Evolutionary conservation across 2,329 filamentous ascomycete genomes (phyloP).

Genomic region (Aureobasidium sp.): DNA sequence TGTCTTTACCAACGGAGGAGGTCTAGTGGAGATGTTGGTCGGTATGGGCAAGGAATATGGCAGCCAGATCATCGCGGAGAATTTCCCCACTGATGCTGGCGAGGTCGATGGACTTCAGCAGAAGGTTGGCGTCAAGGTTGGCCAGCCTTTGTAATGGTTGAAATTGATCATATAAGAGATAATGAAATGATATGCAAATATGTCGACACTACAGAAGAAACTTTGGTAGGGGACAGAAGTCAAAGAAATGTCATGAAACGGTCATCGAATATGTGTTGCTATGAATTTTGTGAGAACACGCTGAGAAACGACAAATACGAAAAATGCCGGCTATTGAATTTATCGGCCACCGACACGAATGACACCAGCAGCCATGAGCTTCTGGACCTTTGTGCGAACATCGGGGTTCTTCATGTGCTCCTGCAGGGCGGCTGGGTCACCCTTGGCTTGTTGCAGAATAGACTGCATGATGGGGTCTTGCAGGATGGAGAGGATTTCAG

Average conservation of each 20-base stretch:
- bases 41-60: conserved; percentile 20
- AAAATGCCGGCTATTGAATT: not conserved
- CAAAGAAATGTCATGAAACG: not conserved
- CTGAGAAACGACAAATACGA: not conserved
- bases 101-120: not conserved
- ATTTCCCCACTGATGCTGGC: not conserved
- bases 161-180: not conserved
- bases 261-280: conserved; percentile 11
- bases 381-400: conserved; percentile 85
- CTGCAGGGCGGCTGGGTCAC: conserved; percentile 81
- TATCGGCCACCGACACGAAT: conserved; percentile 45
- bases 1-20: conserved; percentile 44
- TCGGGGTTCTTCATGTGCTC: conserved; percentile 95
- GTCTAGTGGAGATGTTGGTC: conserved; percentile 41
- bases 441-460: conserved; percentile 93
- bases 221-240: not conserved
- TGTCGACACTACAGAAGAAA: too few species aligned
- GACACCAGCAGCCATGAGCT: conserved; percentile 85
- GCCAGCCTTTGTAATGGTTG: not conserved
- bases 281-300: conserved; percentile 8
- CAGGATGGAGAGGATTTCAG: conserved; percentile 46
- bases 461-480: conserved; percentile 93
- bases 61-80: conserved; percentile 17
- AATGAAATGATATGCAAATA: not conserved
- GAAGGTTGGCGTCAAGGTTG: conserved; percentile 1